Evolutionary conservation across 495 filamentous ascomycete species (phyloP).

Genomic region (Lentithecium fluviatile): DNA sequence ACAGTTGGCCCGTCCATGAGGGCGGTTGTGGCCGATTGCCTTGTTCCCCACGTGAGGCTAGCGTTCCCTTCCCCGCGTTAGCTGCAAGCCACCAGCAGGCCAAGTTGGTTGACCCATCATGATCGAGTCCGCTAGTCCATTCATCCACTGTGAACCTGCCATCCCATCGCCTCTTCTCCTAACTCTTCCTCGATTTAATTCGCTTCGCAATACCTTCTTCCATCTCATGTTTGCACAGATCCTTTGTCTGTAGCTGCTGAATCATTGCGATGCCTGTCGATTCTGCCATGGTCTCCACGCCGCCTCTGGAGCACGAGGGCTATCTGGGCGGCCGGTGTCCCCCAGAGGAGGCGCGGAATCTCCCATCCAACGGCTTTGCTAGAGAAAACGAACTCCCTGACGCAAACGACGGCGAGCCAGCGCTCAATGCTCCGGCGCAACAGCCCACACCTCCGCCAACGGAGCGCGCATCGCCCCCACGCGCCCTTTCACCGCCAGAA

Average conservation of each 20-base stretch:
- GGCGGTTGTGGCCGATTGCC: constrained; percentile 3
- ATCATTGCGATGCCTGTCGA: constrained; percentile 43
- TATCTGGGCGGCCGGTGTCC: constrained; percentile 58
- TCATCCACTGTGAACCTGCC: constrained; percentile 9
- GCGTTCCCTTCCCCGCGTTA: constrained; percentile 28
- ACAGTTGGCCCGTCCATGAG: neutral
- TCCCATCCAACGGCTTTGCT: neutral
- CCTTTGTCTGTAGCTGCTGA: constrained; percentile 25
- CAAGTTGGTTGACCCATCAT: no score
- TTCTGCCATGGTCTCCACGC: constrained; percentile 46
- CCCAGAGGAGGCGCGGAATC: constrained; percentile 49
- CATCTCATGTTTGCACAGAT: constrained; percentile 31
- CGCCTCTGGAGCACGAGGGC: constrained; percentile 47
- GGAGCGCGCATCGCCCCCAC: constrained; percentile 16
- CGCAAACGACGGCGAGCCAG: constrained; percentile 5
- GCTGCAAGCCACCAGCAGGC: constrained; percentile 25
- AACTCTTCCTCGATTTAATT: constrained; percentile 1
- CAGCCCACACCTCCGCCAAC: constrained; percentile 34
- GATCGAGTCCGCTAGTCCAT: constrained; percentile 5
- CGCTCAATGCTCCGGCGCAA: constrained; percentile 22
- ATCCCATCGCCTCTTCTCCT: constrained; percentile 2
- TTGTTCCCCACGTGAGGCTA: constrained; percentile 17
- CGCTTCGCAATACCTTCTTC: neutral
- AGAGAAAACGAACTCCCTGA: neutral
- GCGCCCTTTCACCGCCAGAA: constrained; percentile 18